Evolutionary conservation across 192 early-diverging fungal species (phyloP).

Genomic region (Umbelopsis vinacea): DNA sequence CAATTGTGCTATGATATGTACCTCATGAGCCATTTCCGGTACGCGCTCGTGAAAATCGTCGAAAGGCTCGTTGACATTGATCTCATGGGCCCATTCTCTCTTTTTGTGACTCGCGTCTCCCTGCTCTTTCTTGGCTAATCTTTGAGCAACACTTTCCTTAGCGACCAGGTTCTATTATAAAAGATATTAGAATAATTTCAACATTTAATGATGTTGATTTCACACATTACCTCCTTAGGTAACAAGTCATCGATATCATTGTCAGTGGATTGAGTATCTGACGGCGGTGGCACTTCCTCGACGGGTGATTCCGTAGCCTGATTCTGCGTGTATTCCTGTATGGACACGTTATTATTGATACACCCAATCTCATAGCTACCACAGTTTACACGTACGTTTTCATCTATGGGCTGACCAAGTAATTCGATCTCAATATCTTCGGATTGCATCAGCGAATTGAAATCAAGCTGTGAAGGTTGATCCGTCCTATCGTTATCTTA

Average conservation of each 20-base stretch:
- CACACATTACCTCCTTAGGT: background rate
- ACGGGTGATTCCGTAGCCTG: background rate
- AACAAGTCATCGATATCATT: background rate
- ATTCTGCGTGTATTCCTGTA: background rate
- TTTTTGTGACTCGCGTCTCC: slow-evolving; percentile 35
- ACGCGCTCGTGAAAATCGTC: slow-evolving; percentile 90
- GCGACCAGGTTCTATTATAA: background rate
- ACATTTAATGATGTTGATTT: background rate
- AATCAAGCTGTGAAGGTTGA: background rate
- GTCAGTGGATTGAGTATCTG: background rate
- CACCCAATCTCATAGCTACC: no score
- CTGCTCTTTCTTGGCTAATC: background rate
- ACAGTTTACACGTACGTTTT: no score
- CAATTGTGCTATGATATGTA: slow-evolving; percentile 26
- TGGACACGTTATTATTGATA: no score
- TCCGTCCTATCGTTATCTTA: background rate
- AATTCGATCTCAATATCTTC: slow-evolving; percentile 1
- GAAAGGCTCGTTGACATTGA: slow-evolving; percentile 86
- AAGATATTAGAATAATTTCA: background rate
- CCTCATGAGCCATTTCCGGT: slow-evolving; percentile 83
- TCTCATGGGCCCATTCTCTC: slow-evolving; percentile 90
- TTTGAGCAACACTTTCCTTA: background rate
- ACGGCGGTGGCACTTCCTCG: background rate
- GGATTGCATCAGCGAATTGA: slow-evolving; percentile 13
- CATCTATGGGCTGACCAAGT: background rate